Percentiles rank a stretch among this genome's conserved stretches.
These are phyloP conservation scores for Rhizophora apiculata DNA, from an alignment of 345 rosid species.

Conservation along the genomic window DNA sequence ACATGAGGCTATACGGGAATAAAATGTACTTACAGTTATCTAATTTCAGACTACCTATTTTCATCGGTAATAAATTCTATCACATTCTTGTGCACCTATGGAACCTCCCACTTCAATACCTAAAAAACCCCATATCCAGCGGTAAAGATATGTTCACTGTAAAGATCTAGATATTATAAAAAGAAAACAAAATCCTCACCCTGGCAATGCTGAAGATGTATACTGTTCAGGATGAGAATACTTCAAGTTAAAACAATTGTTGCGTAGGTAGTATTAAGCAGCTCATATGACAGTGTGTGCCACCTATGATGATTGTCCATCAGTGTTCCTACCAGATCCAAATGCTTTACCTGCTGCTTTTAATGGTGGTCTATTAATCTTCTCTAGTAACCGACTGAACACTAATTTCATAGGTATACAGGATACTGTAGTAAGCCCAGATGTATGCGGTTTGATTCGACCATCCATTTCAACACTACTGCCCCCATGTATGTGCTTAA, in stretches of 20 bases:
- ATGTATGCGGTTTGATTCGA: slow-evolving; percentile 59
- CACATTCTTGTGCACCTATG: slow-evolving; percentile 21
- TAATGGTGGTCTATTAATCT: slow-evolving; percentile 93
- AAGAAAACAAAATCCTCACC: slow-evolving; percentile 13
- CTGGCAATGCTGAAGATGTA: slow-evolving; percentile 3
- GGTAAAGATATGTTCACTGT: background rate
- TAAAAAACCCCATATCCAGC: slow-evolving; percentile 15
- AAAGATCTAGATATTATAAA: slow-evolving; percentile 13
- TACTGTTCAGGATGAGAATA: slow-evolving; percentile 22
- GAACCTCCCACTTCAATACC: background rate
- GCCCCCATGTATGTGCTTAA: slow-evolving; percentile 29
- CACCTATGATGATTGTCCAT: slow-evolving; percentile 37
- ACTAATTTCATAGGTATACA: slow-evolving; percentile 96
- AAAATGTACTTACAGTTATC: slow-evolving; percentile 22
- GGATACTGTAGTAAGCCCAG: slow-evolving; percentile 80
- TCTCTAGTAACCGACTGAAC: slow-evolving; percentile 96
- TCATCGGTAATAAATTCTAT: slow-evolving; percentile 4
- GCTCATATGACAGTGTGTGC: slow-evolving; percentile 24
- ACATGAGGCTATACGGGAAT: slow-evolving; percentile 8
- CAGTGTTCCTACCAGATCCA: slow-evolving; percentile 34
- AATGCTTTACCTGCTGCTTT: slow-evolving; percentile 46
- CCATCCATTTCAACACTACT: slow-evolving; percentile 42
- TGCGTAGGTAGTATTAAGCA: slow-evolving; percentile 23
- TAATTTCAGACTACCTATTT: slow-evolving; percentile 19
- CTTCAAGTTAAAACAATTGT: slow-evolving; percentile 21